A percentile compares a stretch with the other conserved stretches of the same genome.
phyloP scores from a whole-genome alignment of 306 rosid genomes.

The Cucurbita moschata region DNA sequence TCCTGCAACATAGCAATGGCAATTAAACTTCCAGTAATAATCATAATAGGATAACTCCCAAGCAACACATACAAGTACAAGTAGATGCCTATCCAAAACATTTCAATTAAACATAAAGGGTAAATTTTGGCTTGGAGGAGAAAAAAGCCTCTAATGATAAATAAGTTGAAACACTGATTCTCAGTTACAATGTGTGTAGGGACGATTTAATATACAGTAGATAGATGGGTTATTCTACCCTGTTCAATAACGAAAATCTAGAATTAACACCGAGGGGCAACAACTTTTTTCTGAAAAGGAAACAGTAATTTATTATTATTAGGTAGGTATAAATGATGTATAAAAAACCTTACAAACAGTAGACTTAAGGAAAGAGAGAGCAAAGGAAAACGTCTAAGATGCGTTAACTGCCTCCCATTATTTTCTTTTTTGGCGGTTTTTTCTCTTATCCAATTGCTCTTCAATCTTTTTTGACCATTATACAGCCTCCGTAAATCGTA shows the following conservation, averaged over 20 bases:
- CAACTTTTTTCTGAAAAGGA: background rate
- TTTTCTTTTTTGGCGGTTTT: too few relatives aligned
- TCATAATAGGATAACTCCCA: constrained; percentile 7
- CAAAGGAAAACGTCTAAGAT: background rate
- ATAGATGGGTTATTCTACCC: background rate
- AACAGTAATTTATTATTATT: background rate
- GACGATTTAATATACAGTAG: background rate
- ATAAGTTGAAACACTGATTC: background rate
- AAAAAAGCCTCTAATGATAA: constrained; percentile 4
- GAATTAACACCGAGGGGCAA: background rate
- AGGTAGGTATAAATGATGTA: background rate
- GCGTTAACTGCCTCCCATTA: background rate
- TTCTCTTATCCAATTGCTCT: background rate
- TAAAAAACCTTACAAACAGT: background rate
- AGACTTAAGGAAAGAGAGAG: background rate
- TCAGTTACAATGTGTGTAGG: background rate
- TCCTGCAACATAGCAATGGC: constrained; percentile 33
- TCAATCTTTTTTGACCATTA: background rate
- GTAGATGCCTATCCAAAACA: background rate
- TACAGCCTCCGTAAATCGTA: background rate
- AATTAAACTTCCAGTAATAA: constrained; percentile 8
- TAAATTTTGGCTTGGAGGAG: background rate
- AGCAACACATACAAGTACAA: background rate
- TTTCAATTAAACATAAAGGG: background rate
- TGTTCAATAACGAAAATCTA: background rate